A percentile compares a stretch with the other conserved stretches of the same genome.
Conservation (phyloP, 345 rosid species). For the Acer negundo region DNA sequence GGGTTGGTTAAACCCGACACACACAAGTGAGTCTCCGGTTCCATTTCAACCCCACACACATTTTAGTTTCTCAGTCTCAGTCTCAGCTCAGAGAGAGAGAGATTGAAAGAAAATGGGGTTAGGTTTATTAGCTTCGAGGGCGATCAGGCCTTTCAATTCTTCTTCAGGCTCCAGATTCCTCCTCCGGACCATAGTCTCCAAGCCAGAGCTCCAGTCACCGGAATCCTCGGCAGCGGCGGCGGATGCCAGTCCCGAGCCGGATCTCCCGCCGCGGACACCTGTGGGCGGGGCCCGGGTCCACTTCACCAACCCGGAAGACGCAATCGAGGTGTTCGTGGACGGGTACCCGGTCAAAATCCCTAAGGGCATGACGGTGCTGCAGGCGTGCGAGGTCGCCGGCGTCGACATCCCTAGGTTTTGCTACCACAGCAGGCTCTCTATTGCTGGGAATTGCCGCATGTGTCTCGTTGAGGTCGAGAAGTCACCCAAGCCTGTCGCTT, state of each 20-base stretch:
- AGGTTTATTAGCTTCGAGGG: conserved; percentile 75
- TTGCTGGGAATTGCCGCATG: conserved; percentile 99
- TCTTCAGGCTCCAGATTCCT: conserved; percentile 42
- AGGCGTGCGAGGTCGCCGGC: conserved; percentile 98
- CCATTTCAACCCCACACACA: too few relatives aligned
- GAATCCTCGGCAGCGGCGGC: conserved; percentile 57
- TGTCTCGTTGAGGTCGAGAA: conserved; percentile 99
- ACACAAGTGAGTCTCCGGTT: too few relatives aligned
- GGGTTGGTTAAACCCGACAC: too few relatives aligned
- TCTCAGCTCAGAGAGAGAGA: not conserved
- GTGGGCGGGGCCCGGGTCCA: conserved; percentile 85
- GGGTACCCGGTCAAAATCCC: conserved; percentile 94
- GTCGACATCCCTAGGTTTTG: conserved; percentile 99
- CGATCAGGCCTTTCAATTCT: conserved; percentile 47
- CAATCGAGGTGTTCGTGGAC: conserved; percentile 96
- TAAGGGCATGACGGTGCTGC: conserved; percentile 93
- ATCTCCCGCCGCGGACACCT: conserved; percentile 60
- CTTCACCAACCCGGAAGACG: conserved; percentile 84
- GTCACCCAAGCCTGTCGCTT: conserved; percentile 98
- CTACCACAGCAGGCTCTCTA: conserved; percentile 87
- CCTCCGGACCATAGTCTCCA: conserved; percentile 67
- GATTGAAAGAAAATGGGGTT: conserved; percentile 55
- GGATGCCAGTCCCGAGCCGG: conserved; percentile 50
- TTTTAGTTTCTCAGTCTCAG: not conserved
- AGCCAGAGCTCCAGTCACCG: conserved; percentile 78